phyloP scores from a whole-genome alignment of 257 asterid species.

The Solanum chilense region DNA sequence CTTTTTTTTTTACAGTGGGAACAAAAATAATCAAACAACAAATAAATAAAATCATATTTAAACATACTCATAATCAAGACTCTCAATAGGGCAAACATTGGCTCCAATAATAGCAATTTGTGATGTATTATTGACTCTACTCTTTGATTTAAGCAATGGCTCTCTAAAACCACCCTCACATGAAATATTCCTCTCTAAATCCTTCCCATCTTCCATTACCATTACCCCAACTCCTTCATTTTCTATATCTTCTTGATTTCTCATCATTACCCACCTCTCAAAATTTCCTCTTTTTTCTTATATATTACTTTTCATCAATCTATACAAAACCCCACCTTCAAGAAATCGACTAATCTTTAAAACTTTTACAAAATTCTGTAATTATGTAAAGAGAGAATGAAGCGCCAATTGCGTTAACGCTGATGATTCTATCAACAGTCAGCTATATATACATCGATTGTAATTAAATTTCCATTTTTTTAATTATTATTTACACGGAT shows the following conservation, averaged over 20 bases:
- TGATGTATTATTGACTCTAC: slow-evolving; percentile 66
- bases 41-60: not conserved
- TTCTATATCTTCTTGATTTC: slow-evolving; percentile 41
- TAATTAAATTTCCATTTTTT: not conserved
- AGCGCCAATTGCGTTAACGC: not conserved
- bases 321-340: not conserved
- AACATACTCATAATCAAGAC: slow-evolving; percentile 82
- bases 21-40: not conserved
- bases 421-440: not conserved
- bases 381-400: not conserved
- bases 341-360: not conserved
- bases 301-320: not conserved
- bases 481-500: not conserved
- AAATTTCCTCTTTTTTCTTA: not conserved
- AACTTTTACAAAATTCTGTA: not conserved
- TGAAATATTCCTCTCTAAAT: slow-evolving; percentile 28
- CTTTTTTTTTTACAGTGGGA: not conserved
- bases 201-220: slow-evolving; percentile 14
- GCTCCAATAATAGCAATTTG: slow-evolving; percentile 81
- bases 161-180: slow-evolving; percentile 14
- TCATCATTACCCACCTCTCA: not conserved
- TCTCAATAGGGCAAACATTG: slow-evolving; percentile 63
- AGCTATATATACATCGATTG: not conserved
- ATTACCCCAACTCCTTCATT: slow-evolving; percentile 14
- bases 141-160: slow-evolving; percentile 37